Evolutionary conservation across 176 grass and related monocot species (phyloP).

Genomic region (Secale cereale): DNA sequence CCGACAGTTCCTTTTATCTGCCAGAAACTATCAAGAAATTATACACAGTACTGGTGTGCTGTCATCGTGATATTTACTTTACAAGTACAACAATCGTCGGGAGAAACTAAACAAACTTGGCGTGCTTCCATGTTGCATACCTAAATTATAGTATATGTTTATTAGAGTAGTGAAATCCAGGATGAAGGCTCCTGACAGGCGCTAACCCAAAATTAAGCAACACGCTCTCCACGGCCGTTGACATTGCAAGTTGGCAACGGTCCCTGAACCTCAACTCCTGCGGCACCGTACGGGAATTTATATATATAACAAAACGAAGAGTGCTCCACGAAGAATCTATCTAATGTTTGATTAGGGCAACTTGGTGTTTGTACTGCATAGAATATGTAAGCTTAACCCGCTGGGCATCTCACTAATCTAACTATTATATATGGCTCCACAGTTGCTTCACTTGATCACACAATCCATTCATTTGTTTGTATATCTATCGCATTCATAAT

Average conservation of each 20-base stretch:
- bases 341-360: not conserved
- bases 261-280: not conserved
- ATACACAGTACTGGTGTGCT: not conserved
- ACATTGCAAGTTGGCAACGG: slow-evolving; percentile 17
- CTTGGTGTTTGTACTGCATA: not conserved
- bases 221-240: not conserved
- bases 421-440: not conserved
- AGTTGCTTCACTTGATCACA: not conserved
- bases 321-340: not conserved
- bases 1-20: not conserved
- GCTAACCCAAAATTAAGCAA: not conserved
- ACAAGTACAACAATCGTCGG: not conserved
- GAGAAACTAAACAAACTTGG: not conserved
- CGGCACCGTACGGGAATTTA: not conserved
- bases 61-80: not conserved
- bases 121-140: not conserved
- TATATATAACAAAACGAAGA: not conserved
- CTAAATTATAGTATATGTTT: not conserved
- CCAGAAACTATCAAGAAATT: too few relatives aligned
- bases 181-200: not conserved
- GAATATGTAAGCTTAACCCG: not conserved
- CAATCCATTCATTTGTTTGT: not conserved
- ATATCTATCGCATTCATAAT: not conserved
- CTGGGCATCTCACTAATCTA: not conserved
- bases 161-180: slow-evolving; percentile 10